Evolutionary conservation across 2,329 filamentous ascomycete genomes (phyloP).

Genomic region (Botrytis cinerea): DNA sequence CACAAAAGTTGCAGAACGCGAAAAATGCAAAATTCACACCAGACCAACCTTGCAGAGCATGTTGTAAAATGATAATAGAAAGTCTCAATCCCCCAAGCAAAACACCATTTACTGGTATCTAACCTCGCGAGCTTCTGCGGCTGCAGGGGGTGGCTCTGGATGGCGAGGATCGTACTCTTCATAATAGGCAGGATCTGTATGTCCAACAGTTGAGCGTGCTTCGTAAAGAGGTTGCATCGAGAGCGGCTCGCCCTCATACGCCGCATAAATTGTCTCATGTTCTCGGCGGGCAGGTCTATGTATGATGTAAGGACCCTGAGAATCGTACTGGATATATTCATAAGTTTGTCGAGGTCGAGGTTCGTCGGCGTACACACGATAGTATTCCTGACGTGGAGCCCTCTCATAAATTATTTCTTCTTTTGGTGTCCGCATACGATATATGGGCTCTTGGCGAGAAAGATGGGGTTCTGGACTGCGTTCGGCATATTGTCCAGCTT

Average conservation of each 20-base stretch:
- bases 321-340: conserved; percentile 51
- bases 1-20: not conserved
- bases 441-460: conserved; percentile 37
- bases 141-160: conserved; percentile 39
- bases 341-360: conserved; percentile 40
- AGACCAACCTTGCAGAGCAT: conserved; percentile 18
- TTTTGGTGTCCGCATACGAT: conserved; percentile 38
- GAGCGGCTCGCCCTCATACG: conserved; percentile 38
- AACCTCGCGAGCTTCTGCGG: conserved; percentile 32
- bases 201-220: conserved; percentile 30
- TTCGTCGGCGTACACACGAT: conserved; percentile 42
- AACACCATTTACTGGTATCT: conserved; percentile 34
- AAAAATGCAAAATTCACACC: conserved; percentile 12
- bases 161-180: conserved; percentile 51
- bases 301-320: conserved; percentile 51
- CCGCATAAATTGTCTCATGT: conserved; percentile 39
- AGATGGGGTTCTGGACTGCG: conserved; percentile 38
- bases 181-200: conserved; percentile 38
- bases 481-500: conserved; percentile 40
- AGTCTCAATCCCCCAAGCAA: not conserved
- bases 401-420: conserved; percentile 41
- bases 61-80: conserved; percentile 2
- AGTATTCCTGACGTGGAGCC: conserved; percentile 42
- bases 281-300: conserved; percentile 46
- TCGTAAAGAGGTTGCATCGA: conserved; percentile 38